phyloP scores from a whole-genome alignment of 2,329 filamentous ascomycete species.

The Calonectria hawksworthii region DNA sequence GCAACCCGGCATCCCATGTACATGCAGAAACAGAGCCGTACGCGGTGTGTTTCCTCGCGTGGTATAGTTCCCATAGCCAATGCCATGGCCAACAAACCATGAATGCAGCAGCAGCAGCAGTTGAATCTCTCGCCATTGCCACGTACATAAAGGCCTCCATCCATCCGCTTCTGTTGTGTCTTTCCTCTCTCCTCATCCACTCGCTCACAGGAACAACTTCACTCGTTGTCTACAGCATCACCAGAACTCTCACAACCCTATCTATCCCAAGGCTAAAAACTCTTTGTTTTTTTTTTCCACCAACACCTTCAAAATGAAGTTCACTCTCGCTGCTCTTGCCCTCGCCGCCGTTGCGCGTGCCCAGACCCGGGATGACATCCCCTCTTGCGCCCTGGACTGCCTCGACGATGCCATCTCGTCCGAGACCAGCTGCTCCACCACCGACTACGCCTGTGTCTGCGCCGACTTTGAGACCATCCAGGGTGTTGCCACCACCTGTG shows the following conservation, averaged over 20 bases:
- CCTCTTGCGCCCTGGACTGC: slow-evolving; percentile 55
- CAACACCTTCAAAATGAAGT: slow-evolving; percentile 55
- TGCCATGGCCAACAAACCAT: not conserved
- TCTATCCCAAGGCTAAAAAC: not conserved
- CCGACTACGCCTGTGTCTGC: slow-evolving; percentile 54
- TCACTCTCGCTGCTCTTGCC: slow-evolving; percentile 50
- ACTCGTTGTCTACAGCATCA: slow-evolving; percentile 47
- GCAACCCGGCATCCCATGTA: slow-evolving; percentile 29
- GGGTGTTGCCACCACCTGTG: slow-evolving; percentile 51
- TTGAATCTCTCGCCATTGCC: not conserved
- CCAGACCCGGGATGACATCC: slow-evolving; percentile 52
- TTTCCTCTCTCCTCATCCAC: slow-evolving; percentile 47
- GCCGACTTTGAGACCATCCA: slow-evolving; percentile 51
- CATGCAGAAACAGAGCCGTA: not conserved
- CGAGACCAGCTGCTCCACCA: slow-evolving; percentile 49
- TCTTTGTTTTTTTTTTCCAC: slow-evolving; percentile 6
- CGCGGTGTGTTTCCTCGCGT: not conserved
- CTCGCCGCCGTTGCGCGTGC: slow-evolving; percentile 53
- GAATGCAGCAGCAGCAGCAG: not conserved
- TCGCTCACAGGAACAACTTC: slow-evolving; percentile 46
- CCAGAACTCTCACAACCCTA: slow-evolving; percentile 3
- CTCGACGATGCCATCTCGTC: slow-evolving; percentile 49
- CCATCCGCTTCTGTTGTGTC: slow-evolving; percentile 29
- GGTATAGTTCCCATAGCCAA: not conserved
- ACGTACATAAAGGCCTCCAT: slow-evolving; percentile 49